Conservation (phyloP, 2,329 filamentous ascomycete genomes). For the Fusarium sp. region DNA sequence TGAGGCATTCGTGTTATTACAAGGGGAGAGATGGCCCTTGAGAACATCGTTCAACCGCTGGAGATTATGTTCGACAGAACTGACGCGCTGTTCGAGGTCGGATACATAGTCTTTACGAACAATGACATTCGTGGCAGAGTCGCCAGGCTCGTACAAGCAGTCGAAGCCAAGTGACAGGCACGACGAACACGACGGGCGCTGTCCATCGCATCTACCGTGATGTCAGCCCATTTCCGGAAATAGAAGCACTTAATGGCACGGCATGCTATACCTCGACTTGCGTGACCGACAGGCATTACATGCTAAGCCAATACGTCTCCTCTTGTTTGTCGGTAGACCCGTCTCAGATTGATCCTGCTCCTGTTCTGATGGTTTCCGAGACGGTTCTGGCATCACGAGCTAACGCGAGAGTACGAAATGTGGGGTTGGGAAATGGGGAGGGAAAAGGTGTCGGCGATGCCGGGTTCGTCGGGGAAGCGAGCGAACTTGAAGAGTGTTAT, state of each 20-base stretch:
- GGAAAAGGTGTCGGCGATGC: not conserved
- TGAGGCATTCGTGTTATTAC: not conserved
- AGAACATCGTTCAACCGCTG: not conserved
- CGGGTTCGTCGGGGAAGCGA: not conserved
- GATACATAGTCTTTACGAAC: not conserved
- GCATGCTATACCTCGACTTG: not conserved
- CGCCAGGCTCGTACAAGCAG: not conserved
- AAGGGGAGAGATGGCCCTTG: not conserved
- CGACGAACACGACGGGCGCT: not conserved
- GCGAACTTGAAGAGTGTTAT: not conserved
- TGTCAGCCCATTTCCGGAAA: not conserved
- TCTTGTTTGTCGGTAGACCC: not conserved
- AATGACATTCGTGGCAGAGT: not conserved
- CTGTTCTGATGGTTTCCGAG: not conserved
- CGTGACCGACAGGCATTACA: not conserved
- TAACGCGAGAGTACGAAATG: not conserved
- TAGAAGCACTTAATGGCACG: fast-evolving
- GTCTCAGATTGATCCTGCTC: not conserved
- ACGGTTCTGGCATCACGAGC: not conserved
- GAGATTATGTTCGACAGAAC: not conserved
- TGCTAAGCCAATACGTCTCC: not conserved
- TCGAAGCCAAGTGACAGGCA: not conserved
- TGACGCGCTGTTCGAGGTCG: not conserved
- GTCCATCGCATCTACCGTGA: not conserved
- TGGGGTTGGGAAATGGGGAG: not conserved